Base-by-base conservation (phyloP, 495 filamentous ascomycete genomes). In the Bacidia gigantensis region DNA sequence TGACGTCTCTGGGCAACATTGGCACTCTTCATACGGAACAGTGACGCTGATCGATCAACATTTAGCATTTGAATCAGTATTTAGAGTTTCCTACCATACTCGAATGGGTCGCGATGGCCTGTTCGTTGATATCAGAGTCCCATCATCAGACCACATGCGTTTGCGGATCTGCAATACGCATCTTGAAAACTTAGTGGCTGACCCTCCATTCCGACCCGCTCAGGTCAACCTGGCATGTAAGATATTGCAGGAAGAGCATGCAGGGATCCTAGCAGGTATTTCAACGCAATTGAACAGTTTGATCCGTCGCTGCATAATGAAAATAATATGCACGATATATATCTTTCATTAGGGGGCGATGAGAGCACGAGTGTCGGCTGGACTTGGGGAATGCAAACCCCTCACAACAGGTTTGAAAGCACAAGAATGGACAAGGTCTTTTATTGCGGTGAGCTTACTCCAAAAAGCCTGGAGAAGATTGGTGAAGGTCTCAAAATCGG, bases 331-430 rank as follows among this genome's bases (percentile, higher is more conserved):
- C 60, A 61, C 44, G 76, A 81, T 58, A 72, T 73, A 9, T 79
- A 72, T 56, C 67, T 80, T 0, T 70, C 72, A 49, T 61, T 64
- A 2, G 75, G 74, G 10, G 73, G 73, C 2, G 21, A 53, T 17
- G 76, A 78, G 43, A 71, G 67, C 7, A 63, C 58, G 12, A 72
- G 76, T 21, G 69, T 65, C 25, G 74, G 75, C 5, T 71, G 65
- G 54, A 80, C 76, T 3, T 81, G 78, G 75, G 76, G 76, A 1
- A 69, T 75, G 57, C 72, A 78, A 64, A 70, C 65, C 14, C 47
- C 3, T 29, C 39, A 60, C 52, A 49, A 60, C 38, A 52, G 49
- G 42, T 77, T 65, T 60, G 72, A 73, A 7, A 67, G 65, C 26
- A 63, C 56, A 22, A 58, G 76, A 46, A 72, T 78, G 71, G 77